Base-by-base conservation (phyloP, 208 protist species). In the Crithidia mellificae region DNA sequence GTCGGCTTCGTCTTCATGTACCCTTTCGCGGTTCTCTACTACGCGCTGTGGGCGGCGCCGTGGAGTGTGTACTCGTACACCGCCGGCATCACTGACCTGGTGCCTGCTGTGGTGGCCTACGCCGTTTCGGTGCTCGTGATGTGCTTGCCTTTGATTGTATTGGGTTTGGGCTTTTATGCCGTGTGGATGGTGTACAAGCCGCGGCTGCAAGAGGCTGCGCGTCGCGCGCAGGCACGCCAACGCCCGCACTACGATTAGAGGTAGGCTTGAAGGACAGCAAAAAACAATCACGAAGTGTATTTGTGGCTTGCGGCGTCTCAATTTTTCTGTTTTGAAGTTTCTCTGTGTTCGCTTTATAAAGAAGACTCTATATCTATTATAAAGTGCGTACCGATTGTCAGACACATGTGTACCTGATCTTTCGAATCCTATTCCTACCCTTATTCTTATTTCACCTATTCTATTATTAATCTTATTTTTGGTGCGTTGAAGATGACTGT, bases 1-100 rank as follows among this genome's bases (percentile, higher is more conserved):
- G 8, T 93, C 2, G 77, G 75, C 15, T 96, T 93, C 59, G 54
- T 94, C 6, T 24, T 91, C 6, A 53, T 96, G 65, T 95, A 95
- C 72, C 89, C 88, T 12, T 94, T 96, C 61, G 87, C 88, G 2
- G 74, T 87, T 1, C 25, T 88, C 0, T 96, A 95, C 71, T 96
- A 94, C 77, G 86, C 89, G 6, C 47, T 96, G 1, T 92, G 86
- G 86, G 65, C 71, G 2, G 84, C 86, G 0, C 92, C 92, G 20
- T 82, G 77, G 77, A 88, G 79, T 46, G 84, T 95, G 49, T 95
- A 87, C 52, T 73, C 70, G 30, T 96, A 94, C 78, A 86, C 61
- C 6, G 86, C 85, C 34, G 85, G 86, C 24, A 30, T 84, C 27
- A 62, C 74, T 0, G 85, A 90, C 50, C 15, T 96, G 14, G 51